Evolutionary conservation across 805 yeast genomes (phyloP).

Genomic region (Metschnikowia colocasiae): DNA sequence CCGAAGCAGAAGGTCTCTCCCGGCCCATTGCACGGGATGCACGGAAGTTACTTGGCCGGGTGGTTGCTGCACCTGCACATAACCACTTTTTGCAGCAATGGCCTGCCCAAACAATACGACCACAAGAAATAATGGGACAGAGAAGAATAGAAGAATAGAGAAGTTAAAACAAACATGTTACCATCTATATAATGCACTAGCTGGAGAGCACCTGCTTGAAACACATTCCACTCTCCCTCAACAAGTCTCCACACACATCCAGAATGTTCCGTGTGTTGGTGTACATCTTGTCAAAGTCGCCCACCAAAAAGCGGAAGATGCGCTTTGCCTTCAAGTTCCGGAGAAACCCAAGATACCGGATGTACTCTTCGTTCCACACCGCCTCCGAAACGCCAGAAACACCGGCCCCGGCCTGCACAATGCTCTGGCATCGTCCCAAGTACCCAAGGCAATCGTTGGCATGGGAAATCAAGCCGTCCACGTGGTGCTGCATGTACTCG

Average conservation of each 20-base stretch:
- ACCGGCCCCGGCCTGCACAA: neutral
- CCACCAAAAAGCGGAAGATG: slow-evolving; percentile 7
- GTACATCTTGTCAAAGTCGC: slow-evolving; percentile 9
- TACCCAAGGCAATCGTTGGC: neutral
- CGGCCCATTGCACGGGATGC: too few relatives aligned
- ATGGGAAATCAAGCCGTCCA: neutral
- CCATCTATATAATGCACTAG: neutral
- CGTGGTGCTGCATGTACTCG: slow-evolving; percentile 2
- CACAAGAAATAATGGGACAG: too few relatives aligned
- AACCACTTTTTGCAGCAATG: too few relatives aligned
- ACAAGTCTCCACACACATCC: slow-evolving; percentile 6
- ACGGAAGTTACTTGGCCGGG: too few relatives aligned
- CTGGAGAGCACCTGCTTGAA: neutral
- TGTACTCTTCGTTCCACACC: slow-evolving; percentile 3
- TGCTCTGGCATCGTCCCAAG: neutral
- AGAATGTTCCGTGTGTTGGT: slow-evolving; percentile 4
- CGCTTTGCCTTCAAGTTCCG: slow-evolving; percentile 9
- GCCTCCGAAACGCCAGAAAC: neutral
- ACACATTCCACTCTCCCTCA: slow-evolving; percentile 1
- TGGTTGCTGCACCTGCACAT: too few relatives aligned
- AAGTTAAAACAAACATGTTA: neutral
- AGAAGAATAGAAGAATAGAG: too few relatives aligned
- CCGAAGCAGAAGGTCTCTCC: too few relatives aligned
- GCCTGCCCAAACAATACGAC: too few relatives aligned
- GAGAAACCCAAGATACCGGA: slow-evolving; percentile 7